These are phyloP conservation scores for Rhodomyrtus tomentosa DNA, from an alignment of 345 rosid genomes.

Conservation along the genomic window DNA sequence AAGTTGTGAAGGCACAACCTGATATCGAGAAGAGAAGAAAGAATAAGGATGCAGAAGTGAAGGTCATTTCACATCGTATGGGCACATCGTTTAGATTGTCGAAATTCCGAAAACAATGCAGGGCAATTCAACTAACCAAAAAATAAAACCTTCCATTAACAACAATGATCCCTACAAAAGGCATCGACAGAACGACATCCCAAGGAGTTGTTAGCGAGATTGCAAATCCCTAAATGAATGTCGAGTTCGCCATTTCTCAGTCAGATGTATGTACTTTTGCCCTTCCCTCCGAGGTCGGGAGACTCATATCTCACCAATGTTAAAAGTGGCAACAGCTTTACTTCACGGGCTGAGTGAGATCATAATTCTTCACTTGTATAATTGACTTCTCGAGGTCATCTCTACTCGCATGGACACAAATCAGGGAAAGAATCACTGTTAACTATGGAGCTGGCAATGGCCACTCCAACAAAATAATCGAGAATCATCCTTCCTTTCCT, in stretches of 20 bases:
- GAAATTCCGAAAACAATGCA: neutral
- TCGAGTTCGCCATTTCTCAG: neutral
- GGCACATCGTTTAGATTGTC: neutral
- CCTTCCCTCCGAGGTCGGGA: neutral
- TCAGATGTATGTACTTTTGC: neutral
- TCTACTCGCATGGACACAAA: neutral
- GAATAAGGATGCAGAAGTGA: neutral
- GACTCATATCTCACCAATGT: neutral
- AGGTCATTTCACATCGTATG: neutral
- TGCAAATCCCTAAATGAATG: neutral
- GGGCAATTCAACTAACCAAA: neutral
- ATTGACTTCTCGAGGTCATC: neutral
- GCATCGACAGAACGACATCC: neutral
- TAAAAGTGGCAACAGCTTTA: neutral
- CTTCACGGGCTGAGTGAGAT: neutral
- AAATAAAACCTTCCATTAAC: neutral
- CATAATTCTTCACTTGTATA: neutral
- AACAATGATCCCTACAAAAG: neutral
- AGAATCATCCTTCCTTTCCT: constrained; percentile 8
- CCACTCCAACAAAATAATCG: constrained; percentile 20
- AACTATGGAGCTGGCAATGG: constrained; percentile 23
- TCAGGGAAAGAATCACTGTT: neutral
- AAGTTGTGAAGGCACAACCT: neutral
- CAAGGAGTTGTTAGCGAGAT: neutral
- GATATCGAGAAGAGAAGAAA: neutral